Evolutionary conservation across 2,329 filamentous ascomycete species (phyloP).

Genomic region (Penicillium sp.): DNA sequence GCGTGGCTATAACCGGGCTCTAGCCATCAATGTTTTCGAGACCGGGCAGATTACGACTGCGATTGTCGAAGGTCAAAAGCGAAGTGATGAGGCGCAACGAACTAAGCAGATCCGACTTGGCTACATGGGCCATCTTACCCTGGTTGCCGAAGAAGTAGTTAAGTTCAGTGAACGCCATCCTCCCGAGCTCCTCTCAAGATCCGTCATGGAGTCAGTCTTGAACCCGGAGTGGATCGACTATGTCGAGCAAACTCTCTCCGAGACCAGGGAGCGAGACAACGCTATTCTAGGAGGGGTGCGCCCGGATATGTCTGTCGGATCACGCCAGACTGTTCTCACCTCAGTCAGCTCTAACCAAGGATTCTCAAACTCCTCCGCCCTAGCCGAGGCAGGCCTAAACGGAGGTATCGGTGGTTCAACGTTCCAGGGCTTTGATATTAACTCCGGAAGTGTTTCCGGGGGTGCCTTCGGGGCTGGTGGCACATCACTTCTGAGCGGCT

Average conservation of each 20-base stretch:
- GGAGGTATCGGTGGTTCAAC: constrained; percentile 58
- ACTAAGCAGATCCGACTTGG: constrained; percentile 88
- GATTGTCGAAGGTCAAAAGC: constrained; percentile 87
- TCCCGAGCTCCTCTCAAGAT: constrained; percentile 80
- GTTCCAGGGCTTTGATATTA: constrained; percentile 68
- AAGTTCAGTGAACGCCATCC: constrained; percentile 97
- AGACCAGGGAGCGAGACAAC: constrained; percentile 94
- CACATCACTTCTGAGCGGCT: constrained; percentile 76
- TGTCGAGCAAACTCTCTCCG: constrained; percentile 87
- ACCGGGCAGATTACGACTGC: constrained; percentile 85
- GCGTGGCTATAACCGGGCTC: constrained; percentile 83
- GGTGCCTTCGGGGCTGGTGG: constrained; percentile 70
- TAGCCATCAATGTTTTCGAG: constrained; percentile 93
- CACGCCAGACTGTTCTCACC: constrained; percentile 70
- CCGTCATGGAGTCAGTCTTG: constrained; percentile 85
- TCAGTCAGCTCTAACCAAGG: constrained; percentile 61
- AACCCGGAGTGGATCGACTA: constrained; percentile 92
- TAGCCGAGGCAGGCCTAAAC: constrained; percentile 81
- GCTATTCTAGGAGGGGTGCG: constrained; percentile 96
- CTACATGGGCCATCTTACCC: constrained; percentile 96
- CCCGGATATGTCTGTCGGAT: constrained; percentile 84
- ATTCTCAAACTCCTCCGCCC: constrained; percentile 67
- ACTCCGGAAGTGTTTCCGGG: constrained; percentile 68
- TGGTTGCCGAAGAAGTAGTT: constrained; percentile 97
- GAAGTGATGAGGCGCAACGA: constrained; percentile 82